These are phyloP conservation scores for Trichosporon coremiiforme DNA, from an alignment of 1,284 basidiomycete genomes.

Conservation along the genomic window DNA sequence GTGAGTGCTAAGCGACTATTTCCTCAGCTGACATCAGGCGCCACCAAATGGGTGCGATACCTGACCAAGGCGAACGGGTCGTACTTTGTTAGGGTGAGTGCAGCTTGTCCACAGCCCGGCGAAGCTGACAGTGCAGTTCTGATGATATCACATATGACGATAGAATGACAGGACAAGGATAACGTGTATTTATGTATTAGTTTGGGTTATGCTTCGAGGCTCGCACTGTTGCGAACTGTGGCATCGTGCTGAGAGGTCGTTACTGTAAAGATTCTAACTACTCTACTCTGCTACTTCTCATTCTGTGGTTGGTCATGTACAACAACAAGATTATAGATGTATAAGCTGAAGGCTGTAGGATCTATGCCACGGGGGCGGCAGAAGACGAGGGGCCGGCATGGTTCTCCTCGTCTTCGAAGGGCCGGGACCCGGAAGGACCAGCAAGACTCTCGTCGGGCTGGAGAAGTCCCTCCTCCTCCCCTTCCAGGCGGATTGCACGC, in stretches of 20 bases:
- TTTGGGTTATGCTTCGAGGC: neutral
- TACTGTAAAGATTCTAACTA: neutral
- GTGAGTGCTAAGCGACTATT: neutral
- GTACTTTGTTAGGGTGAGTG: constrained; percentile 52
- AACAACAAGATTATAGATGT: constrained; percentile 1
- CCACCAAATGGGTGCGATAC: constrained; percentile 81
- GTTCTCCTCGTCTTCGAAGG: neutral
- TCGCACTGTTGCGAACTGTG: neutral
- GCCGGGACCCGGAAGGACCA: neutral
- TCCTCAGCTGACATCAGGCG: neutral
- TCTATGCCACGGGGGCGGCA: neutral
- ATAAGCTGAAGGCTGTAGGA: neutral
- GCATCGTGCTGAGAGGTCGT: neutral
- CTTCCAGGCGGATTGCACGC: constrained; percentile 31
- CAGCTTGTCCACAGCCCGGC: neutral
- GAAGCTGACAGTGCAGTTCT: constrained; percentile 9
- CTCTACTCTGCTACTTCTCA: neutral
- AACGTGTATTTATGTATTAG: constrained; percentile 12
- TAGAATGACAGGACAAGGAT: constrained; percentile 9
- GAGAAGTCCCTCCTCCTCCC: constrained; percentile 34
- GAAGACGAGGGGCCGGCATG: neutral
- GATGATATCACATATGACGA: constrained; percentile 1
- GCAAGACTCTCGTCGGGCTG: constrained; percentile 10
- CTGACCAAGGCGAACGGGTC: constrained; percentile 52
- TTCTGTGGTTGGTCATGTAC: constrained; percentile 7